A percentile compares a stretch with the other conserved stretches of the same genome.
Conservation (phyloP, 2,329 filamentous ascomycete genomes). For the Sporothrix globosa region DNA sequence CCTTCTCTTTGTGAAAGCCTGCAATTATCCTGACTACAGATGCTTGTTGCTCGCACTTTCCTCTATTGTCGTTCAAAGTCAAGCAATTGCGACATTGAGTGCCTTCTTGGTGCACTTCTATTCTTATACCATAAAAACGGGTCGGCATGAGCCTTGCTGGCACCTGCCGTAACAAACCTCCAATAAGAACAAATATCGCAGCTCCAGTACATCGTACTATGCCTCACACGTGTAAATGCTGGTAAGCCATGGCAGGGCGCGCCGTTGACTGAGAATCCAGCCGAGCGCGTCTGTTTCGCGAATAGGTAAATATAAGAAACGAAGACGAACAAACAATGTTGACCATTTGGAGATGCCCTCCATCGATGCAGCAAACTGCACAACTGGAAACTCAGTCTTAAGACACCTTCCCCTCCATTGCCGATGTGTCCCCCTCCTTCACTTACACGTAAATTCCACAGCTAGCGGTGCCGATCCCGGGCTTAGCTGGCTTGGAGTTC, state of each 20-base stretch:
- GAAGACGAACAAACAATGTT: background rate
- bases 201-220: no score
- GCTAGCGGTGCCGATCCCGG: conserved; percentile 15
- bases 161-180: background rate
- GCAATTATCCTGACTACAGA: no score
- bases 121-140: background rate
- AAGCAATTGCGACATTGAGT: background rate
- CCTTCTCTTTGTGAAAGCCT: background rate
- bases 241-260: background rate
- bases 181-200: background rate
- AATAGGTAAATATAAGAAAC: background rate
- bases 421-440: background rate
- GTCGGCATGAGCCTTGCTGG: background rate
- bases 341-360: background rate
- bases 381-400: background rate
- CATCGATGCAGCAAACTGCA: background rate
- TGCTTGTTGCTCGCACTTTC: background rate
- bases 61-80: background rate
- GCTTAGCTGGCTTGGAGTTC: background rate
- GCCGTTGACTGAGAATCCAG: background rate
- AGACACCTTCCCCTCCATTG: background rate
- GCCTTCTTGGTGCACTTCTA: background rate
- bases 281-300: background rate
- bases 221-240: background rate
- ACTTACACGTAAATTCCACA: background rate